Evolutionary conservation across 139 green algal genomes (phyloP).

Genomic region (Yamagishiella unicocca): DNA sequence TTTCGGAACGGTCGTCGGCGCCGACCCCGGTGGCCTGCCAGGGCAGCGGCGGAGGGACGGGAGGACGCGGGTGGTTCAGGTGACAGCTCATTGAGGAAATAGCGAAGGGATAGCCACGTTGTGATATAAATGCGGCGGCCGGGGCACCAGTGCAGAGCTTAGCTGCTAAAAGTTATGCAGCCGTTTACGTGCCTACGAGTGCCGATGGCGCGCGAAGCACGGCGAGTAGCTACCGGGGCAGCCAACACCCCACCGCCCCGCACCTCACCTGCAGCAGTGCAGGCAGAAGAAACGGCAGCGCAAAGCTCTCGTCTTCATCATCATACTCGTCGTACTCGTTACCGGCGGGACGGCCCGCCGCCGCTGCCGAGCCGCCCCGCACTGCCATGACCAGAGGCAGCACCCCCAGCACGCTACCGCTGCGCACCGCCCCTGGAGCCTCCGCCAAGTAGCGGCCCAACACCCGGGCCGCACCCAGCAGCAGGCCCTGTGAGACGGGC

Average conservation of each 20-base stretch:
- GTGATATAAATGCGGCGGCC: too few relatives aligned
- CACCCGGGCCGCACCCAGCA: constrained; percentile 9
- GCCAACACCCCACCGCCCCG: neutral
- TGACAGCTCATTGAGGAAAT: too few relatives aligned
- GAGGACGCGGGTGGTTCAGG: too few relatives aligned
- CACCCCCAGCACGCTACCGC: neutral
- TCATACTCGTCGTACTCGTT: neutral
- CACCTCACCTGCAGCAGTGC: constrained; percentile 47
- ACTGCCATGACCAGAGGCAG: constrained; percentile 53
- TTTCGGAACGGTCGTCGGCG: neutral
- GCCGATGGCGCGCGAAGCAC: too few relatives aligned
- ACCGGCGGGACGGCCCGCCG: neutral
- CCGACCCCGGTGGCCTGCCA: constrained; percentile 18
- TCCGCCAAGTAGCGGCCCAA: constrained; percentile 58
- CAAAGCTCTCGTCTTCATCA: neutral
- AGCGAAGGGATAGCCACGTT: too few relatives aligned
- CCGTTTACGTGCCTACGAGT: too few relatives aligned
- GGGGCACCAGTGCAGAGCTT: too few relatives aligned
- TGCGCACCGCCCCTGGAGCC: constrained; percentile 47
- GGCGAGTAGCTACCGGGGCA: too few relatives aligned
- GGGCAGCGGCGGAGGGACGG: neutral
- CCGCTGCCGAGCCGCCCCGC: neutral
- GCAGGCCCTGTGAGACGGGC: neutral
- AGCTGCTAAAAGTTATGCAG: too few relatives aligned
- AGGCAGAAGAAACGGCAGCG: constrained; percentile 56